Evolutionary conservation across 805 yeast species (phyloP).

Genomic region (Barnettozyma californica): DNA sequence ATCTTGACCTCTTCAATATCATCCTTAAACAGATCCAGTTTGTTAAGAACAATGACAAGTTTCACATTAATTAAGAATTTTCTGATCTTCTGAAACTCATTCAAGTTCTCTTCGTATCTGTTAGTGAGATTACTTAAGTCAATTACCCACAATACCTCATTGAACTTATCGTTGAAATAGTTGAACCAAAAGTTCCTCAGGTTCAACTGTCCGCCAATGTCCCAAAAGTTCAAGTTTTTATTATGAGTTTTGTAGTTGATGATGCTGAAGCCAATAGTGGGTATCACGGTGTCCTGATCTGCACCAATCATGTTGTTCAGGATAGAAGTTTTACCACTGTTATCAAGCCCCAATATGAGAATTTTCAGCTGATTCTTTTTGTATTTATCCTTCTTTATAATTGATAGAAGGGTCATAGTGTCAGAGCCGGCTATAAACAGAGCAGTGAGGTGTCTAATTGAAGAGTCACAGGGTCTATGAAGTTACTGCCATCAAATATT

Average conservation of each 20-base stretch:
- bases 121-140: conserved; percentile 53
- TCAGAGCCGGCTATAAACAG: neutral
- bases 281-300: conserved; percentile 56
- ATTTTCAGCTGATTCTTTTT: conserved; percentile 76
- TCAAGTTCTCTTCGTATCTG: conserved; percentile 58
- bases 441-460: neutral
- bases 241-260: conserved; percentile 44
- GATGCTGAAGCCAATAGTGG: conserved; percentile 89
- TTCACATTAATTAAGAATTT: conserved; percentile 54
- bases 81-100: conserved; percentile 58
- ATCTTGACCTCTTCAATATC: conserved; percentile 15
- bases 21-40: conserved; percentile 51
- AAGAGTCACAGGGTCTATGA: neutral
- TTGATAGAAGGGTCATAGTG: conserved; percentile 73
- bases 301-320: conserved; percentile 50
- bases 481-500: too few species aligned
- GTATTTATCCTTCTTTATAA: conserved; percentile 74
- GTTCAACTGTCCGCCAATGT: conserved; percentile 85
- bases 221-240: conserved; percentile 60
- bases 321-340: conserved; percentile 87
- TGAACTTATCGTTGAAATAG: conserved; percentile 69
- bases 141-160: conserved; percentile 80
- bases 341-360: conserved; percentile 79
- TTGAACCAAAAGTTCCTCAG: conserved; percentile 90
- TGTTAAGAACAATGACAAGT: conserved; percentile 67